Evolutionary conservation across 306 rosid genomes (phyloP), one percentile per base, ranked within the genome.

Genomic region (Arachis stenosperma): DNA sequence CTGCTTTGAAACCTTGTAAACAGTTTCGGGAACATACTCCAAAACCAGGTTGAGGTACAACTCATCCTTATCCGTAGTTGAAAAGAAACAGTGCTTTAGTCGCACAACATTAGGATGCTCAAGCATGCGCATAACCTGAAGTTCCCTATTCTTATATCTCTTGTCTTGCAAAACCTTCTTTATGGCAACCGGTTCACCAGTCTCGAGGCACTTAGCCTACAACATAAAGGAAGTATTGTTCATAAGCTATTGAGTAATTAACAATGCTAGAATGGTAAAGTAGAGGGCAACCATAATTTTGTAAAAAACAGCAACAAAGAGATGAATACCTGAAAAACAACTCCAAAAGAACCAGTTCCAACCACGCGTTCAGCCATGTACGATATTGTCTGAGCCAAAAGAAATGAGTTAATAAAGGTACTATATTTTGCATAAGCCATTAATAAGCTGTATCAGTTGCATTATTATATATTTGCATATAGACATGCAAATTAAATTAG

Each of bases 351-450:
- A 70, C 97, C 98, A 36, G 93, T 93, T 17, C 98, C 98, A 54
- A 93, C 98, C 75, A 93, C 93, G 7, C 97, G 96, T 82, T 93
- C 98, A 17, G 98, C 97, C 97, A 87, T 90, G 60, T 90, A 93
- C 2, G 98, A 87, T 75, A 89, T 83, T 79, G 89, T 89, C 98
- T 93, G 88, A 52, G 70, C 62, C 71, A 67, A 70, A 74, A 30
- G 11, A 27, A 73, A 6, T 37, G 65, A 66, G 59, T 75, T 41
- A 69, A 46, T 65, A 63, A 36, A 71, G 46, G 15, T 58, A 41
- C 27, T 48, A 69, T 29, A 7, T 42, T 55, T 54, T 55, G 47
- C 9, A 44, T 10, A 63, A 56, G 70, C 6, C n/a, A 11, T 64
- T 17, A 41, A 76, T 14, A 74, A 40, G 39, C 64, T 37, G 60